phyloP scores from a whole-genome alignment of 768 basidiomycete genomes.

The Steccherinum ochraceum region DNA sequence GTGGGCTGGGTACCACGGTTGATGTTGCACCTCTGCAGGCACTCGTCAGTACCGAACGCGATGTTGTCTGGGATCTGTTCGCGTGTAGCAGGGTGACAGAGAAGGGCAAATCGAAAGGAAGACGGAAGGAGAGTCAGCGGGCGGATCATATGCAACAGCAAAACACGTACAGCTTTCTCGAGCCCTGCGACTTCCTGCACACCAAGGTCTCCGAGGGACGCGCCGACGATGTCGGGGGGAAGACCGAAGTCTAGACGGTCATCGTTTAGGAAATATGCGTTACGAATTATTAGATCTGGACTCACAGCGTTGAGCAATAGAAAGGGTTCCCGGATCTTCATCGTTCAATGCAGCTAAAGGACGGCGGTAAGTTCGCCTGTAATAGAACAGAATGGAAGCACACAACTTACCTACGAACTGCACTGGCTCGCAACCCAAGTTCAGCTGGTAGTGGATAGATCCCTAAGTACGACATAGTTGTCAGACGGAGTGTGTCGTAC shows the following conservation, averaged over 20 bases:
- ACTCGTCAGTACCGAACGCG: slow-evolving; percentile 22
- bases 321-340: slow-evolving; percentile 21
- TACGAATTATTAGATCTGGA: too few species aligned
- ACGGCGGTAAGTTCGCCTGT: too few species aligned
- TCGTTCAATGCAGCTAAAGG: slow-evolving; percentile 19
- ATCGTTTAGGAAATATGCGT: too few species aligned
- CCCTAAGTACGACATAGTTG: slow-evolving; percentile 16
- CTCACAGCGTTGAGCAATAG: slow-evolving; percentile 23
- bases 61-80: slow-evolving; percentile 27
- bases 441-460: slow-evolving; percentile 24
- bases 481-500: too few species aligned
- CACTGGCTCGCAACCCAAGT: slow-evolving; percentile 21
- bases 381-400: background rate
- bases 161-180: slow-evolving; percentile 13
- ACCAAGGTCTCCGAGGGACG: slow-evolving; percentile 23
- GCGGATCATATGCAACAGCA: background rate
- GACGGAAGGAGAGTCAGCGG: background rate
- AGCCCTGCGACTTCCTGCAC: slow-evolving; percentile 21
- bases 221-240: slow-evolving; percentile 22
- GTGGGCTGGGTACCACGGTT: slow-evolving; percentile 18
- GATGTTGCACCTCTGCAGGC: slow-evolving; percentile 22
- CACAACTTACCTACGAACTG: slow-evolving; percentile 17
- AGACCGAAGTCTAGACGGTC: slow-evolving; percentile 22
- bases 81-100: too few species aligned
- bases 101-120: too few species aligned